Conservation (phyloP, 2,329 filamentous ascomycete species). For the Neoscytalidium dimidiatum region DNA sequence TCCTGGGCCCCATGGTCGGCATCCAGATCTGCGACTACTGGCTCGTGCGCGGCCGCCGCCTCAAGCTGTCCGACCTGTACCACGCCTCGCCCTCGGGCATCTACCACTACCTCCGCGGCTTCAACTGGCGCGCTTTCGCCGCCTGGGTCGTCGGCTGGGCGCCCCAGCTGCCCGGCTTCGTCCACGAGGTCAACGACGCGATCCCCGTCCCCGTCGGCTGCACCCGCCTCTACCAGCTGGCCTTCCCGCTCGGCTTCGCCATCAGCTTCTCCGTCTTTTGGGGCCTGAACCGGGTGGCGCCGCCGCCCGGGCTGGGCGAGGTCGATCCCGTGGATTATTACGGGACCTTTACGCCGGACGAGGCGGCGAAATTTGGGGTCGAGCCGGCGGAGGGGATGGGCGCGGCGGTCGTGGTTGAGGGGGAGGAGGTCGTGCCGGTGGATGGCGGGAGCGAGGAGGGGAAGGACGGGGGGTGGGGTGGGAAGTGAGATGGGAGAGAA, state of each 20-base stretch:
- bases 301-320: slow-evolving; percentile 42
- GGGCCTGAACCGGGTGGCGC: slow-evolving; percentile 41
- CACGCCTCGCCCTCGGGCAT: slow-evolving; percentile 35
- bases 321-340: slow-evolving; percentile 48
- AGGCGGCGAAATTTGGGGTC: slow-evolving; percentile 45
- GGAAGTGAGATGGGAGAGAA: background rate
- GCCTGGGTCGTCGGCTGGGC: background rate
- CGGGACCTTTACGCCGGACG: slow-evolving; percentile 47
- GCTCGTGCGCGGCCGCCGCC: slow-evolving; percentile 39
- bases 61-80: slow-evolving; percentile 50
- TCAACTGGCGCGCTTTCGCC: slow-evolving; percentile 45
- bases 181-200: slow-evolving; percentile 11
- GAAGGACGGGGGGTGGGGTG: background rate
- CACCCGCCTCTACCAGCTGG: background rate
- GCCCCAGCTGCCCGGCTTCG: background rate
- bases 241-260: slow-evolving; percentile 38
- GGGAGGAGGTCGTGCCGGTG: background rate
- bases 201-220: background rate
- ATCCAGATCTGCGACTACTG: slow-evolving; percentile 51
- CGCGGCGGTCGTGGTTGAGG: background rate
- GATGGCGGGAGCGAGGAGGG: background rate
- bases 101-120: slow-evolving; percentile 47
- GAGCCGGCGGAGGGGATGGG: slow-evolving; percentile 26
- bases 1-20: slow-evolving; percentile 50
- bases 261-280: slow-evolving; percentile 36